These are phyloP conservation scores for Penstemon newberryi DNA, from an alignment of 257 asterid genomes.

Conservation along the genomic window DNA sequence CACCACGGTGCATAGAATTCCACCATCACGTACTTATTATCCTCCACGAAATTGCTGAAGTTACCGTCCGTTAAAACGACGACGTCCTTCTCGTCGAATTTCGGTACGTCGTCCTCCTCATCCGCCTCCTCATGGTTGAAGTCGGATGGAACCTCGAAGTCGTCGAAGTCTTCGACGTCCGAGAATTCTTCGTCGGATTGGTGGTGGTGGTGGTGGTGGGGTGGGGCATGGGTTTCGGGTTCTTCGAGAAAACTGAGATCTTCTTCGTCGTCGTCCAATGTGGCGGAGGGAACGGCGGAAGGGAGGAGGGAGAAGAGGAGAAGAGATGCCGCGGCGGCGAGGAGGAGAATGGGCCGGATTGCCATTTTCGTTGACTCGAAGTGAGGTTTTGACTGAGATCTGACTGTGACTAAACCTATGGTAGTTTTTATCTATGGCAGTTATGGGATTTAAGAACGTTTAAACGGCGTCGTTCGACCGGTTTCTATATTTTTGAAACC, in stretches of 20 bases:
- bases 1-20: conserved; percentile 99
- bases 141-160: conserved; percentile 48
- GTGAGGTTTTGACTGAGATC: conserved; percentile 38
- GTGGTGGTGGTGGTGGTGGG: conserved; percentile 31
- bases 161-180: conserved; percentile 45
- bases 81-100: conserved; percentile 78
- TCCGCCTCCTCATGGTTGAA: conserved; percentile 32
- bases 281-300: conserved; percentile 27
- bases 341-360: conserved; percentile 31
- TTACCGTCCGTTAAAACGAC: conserved; percentile 69
- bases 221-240: conserved; percentile 31
- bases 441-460: background rate
- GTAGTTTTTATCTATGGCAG: background rate
- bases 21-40: conserved; percentile 82
- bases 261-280: conserved; percentile 46
- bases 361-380: conserved; percentile 37
- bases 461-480: background rate
- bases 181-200: conserved; percentile 46
- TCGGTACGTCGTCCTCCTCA: conserved; percentile 33
- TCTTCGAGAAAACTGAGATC: conserved; percentile 61
- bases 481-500: background rate
- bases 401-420: conserved; percentile 7
- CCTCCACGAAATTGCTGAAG: conserved; percentile 63
- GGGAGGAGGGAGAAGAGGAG: conserved; percentile 27
- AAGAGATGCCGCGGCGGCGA: background rate